These are phyloP conservation scores for Apophysomyces elegans DNA, from an alignment of 371 early-diverging fungal genomes.

Conservation along the genomic window DNA sequence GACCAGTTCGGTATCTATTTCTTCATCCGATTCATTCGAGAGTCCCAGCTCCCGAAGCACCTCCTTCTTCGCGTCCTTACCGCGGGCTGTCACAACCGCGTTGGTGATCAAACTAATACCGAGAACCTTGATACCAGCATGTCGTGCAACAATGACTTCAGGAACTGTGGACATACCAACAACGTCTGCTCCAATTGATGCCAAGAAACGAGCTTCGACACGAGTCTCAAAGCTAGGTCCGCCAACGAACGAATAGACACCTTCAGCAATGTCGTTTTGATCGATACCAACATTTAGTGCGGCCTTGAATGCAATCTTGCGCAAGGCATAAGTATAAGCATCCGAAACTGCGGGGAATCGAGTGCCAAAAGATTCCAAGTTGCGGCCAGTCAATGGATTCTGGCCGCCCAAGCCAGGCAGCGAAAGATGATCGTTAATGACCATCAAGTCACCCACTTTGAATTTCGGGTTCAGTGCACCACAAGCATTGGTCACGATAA, in stretches of 20 bases:
- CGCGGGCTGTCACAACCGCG: slow-evolving; percentile 71
- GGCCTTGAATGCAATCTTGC: slow-evolving; percentile 68
- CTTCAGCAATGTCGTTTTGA: slow-evolving; percentile 69
- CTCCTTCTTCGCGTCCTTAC: slow-evolving; percentile 66
- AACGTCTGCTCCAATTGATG: slow-evolving; percentile 78
- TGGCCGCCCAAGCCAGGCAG: slow-evolving; percentile 83
- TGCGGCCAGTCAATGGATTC: slow-evolving; percentile 88
- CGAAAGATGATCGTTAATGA: slow-evolving; percentile 89
- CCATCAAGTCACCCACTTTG: slow-evolving; percentile 88
- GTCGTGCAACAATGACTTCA: slow-evolving; percentile 92
- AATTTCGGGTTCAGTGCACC: slow-evolving; percentile 83
- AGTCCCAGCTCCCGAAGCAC: slow-evolving; percentile 55
- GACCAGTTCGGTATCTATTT: slow-evolving; percentile 53
- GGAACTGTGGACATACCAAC: slow-evolving; percentile 98
- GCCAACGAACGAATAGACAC: slow-evolving; percentile 85
- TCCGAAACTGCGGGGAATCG: slow-evolving; percentile 93
- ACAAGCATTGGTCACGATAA: slow-evolving; percentile 93
- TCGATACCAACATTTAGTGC: slow-evolving; percentile 60
- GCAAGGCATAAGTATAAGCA: slow-evolving; percentile 87
- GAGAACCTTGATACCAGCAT: slow-evolving; percentile 87
- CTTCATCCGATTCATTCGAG: slow-evolving; percentile 43
- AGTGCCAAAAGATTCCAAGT: slow-evolving; percentile 82
- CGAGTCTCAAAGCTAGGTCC: slow-evolving; percentile 93
- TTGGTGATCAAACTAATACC: slow-evolving; percentile 90
- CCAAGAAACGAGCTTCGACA: slow-evolving; percentile 86